A percentile compares a stretch with the other conserved stretches of the same genome.
Evolutionary conservation across 345 rosid genomes (phyloP).

Genomic region (Microcos paniculata): DNA sequence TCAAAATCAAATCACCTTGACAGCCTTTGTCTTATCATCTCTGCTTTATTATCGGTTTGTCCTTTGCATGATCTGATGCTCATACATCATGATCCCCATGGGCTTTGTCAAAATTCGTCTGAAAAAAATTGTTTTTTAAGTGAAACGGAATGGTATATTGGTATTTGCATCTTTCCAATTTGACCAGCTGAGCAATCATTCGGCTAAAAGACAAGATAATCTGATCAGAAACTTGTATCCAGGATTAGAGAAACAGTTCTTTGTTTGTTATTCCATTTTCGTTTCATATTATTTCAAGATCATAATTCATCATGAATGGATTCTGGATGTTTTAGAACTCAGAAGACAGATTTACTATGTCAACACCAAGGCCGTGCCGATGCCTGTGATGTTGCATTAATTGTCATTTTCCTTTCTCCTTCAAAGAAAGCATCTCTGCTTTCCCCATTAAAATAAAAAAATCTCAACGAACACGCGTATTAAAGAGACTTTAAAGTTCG

Average conservation of each 20-base stretch:
- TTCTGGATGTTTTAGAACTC: not conserved
- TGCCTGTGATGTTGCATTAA: not conserved
- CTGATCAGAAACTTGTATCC: not conserved
- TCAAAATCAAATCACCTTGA: not conserved
- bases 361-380: not conserved
- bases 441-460: conserved; percentile 3
- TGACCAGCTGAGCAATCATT: not conserved
- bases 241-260: not conserved
- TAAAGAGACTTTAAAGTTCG: not conserved
- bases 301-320: not conserved
- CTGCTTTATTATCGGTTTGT: not conserved
- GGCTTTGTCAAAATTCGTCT: no score
- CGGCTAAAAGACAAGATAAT: not conserved
- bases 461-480: conserved; percentile 5
- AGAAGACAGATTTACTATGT: not conserved
- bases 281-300: not conserved
- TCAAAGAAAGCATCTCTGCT: not conserved
- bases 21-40: not conserved
- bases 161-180: not conserved
- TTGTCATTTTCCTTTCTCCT: not conserved
- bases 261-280: not conserved
- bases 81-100: no score
- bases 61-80: not conserved
- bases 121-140: no score
- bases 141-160: not conserved